Evolutionary conservation across 805 yeast genomes (phyloP).

Genomic region (Hemisphaericaspora nanyangensis): DNA sequence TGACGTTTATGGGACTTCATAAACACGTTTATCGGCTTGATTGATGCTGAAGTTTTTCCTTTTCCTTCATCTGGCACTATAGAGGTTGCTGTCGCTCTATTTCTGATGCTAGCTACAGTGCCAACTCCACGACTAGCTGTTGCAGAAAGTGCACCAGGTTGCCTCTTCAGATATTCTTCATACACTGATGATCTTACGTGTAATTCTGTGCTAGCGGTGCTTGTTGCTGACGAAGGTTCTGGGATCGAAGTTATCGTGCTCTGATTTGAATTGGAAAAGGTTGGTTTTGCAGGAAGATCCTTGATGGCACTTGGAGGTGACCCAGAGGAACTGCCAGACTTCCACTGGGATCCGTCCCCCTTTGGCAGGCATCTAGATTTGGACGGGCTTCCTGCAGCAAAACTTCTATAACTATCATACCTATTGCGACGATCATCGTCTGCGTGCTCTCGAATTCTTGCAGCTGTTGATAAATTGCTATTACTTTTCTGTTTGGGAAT

Average conservation of each 20-base stretch:
- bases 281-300: not conserved
- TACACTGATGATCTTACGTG: not conserved
- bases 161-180: not conserved
- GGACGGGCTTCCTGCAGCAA: not conserved
- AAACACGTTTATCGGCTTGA: not conserved
- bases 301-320: not conserved
- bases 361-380: not conserved
- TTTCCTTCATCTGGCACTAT: not conserved
- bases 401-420: not conserved
- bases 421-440: not conserved
- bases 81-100: not conserved
- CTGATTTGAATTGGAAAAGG: not conserved
- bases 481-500: not conserved
- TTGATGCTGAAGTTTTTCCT: not conserved
- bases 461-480: not conserved
- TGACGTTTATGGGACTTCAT: not conserved
- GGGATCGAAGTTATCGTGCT: not conserved
- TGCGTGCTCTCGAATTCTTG: not conserved
- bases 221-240: not conserved
- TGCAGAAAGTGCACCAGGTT: not conserved
- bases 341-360: not conserved
- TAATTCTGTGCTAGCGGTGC: not conserved
- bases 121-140: not conserved
- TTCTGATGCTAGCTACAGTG: constrained; percentile 3
- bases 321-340: not conserved